Evolutionary conservation across 306 rosid genomes (phyloP).

Genomic region (Canavalia ensiformis): DNA sequence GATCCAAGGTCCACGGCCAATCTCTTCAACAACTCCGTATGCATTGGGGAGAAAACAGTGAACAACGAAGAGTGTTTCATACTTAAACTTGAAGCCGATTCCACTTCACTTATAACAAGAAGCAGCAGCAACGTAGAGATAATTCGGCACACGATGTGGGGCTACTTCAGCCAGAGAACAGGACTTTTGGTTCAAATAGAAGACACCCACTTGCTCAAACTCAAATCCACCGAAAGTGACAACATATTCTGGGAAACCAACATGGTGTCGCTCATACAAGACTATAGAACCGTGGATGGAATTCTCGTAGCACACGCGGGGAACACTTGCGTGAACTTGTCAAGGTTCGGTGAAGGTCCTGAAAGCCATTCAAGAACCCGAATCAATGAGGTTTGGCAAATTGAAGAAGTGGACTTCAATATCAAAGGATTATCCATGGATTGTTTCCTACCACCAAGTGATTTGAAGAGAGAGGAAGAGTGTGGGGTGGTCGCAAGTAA

Average conservation of each 20-base stretch:
- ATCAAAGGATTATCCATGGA: conserved; percentile 83
- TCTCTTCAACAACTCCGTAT: conserved; percentile 73
- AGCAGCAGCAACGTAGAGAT: conserved; percentile 79
- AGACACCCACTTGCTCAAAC: conserved; percentile 78
- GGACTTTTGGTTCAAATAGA: conserved; percentile 80
- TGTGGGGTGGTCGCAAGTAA: conserved; percentile 22
- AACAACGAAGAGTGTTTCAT: conserved; percentile 81
- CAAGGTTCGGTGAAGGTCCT: conserved; percentile 72
- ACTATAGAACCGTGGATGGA: conserved; percentile 78
- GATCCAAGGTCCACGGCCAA: conserved; percentile 88
- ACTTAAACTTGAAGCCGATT: conserved; percentile 77
- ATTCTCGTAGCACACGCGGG: conserved; percentile 83
- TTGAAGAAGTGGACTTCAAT: conserved; percentile 95
- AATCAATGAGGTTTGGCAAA: conserved; percentile 84
- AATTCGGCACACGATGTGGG: conserved; percentile 81
- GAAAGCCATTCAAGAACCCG: conserved; percentile 71
- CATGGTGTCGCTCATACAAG: conserved; percentile 72
- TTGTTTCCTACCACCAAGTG: conserved; percentile 87
- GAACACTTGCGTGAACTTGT: conserved; percentile 67
- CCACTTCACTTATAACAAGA: conserved; percentile 65
- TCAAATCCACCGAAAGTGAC: conserved; percentile 56
- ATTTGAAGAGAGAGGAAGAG: conserved; percentile 70
- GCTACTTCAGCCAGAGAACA: conserved; percentile 88
- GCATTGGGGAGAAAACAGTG: conserved; percentile 83
- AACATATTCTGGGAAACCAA: conserved; percentile 86